Base-by-base conservation (phyloP, 768 basidiomycete genomes). In the Hygrocybe punicea region DNA sequence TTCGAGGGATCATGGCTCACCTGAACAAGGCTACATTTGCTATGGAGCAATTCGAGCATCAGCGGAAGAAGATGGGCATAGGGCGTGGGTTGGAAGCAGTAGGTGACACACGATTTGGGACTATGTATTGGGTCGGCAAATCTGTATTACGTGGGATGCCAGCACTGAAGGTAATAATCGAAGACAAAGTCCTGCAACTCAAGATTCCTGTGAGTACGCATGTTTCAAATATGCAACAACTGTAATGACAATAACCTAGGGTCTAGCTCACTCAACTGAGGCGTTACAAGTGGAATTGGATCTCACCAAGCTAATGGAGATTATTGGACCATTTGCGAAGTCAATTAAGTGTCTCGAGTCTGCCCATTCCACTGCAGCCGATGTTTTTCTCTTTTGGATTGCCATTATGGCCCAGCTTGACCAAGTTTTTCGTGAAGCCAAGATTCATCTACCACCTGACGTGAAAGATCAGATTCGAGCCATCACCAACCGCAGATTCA, bases 261-360 rank as follows among this genome's bases (percentile, higher is more conserved):
- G 39, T 13, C 17, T 37, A 25, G 24, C 17, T 23, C 36, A 53
- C 34, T 45, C 39, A 44, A 37, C 52, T 33, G 52, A 24, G 13
- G 23, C 24, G 7, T 36, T 53, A 25, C 37, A 53, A 33, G 29
- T 29, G 29, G 29, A 29, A 29, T 8, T 29, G 29, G 29, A 29
- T 29, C 29, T 29, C 34, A 52, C 24, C 29, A 29, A 36, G 19
- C 60, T 63, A 24, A 39, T 57, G 19, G 45, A 36, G 17, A 47
- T 63, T 13, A 48, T 62, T 16, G 58, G 53, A 53, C 59, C 62
- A 13, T 25, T 63, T 49, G 63, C 62, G 3, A 49, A 46, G 19
- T 58, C 62, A 29, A 64, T 64, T 46, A 61, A 62, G 47, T 63
- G 63, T 45, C 58, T 64, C 3, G 62, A 64, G 47, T 39, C 62